These are phyloP conservation scores for Uncinocarpus reesii DNA, from an alignment of 2,329 filamentous ascomycete genomes.

Conservation along the genomic window DNA sequence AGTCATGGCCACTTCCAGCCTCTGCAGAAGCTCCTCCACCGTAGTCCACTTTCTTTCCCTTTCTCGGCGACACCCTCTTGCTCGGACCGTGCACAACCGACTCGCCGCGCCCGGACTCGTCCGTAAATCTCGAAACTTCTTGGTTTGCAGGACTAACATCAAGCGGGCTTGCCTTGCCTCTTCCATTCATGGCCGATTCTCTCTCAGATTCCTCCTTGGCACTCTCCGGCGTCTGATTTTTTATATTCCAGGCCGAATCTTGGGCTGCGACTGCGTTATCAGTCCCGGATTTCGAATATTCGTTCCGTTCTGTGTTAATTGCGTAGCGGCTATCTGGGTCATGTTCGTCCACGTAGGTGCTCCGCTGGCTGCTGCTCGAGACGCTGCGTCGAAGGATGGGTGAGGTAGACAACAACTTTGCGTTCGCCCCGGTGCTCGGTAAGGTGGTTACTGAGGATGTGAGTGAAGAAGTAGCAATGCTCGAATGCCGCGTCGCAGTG, in stretches of 20 bases:
- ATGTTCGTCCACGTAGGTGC: conserved; percentile 8
- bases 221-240: conserved; percentile 56
- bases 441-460: not conserved
- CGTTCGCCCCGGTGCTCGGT: not conserved
- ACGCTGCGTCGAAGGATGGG: not conserved
- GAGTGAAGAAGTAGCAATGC: not conserved
- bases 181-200: conserved; percentile 36
- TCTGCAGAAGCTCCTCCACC: conserved; percentile 9
- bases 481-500: not conserved
- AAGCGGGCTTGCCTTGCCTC: conserved; percentile 41
- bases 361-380: conserved; percentile 2
- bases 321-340: conserved; percentile 43
- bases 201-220: conserved; percentile 32
- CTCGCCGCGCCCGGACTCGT: conserved; percentile 38
- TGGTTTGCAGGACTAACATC: conserved; percentile 53
- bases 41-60: conserved; percentile 24
- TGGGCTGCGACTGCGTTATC: conserved; percentile 50
- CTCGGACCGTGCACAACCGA: conserved; percentile 32
- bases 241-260: conserved; percentile 58
- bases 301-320: conserved; percentile 54
- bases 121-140: conserved; percentile 45
- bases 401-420: not conserved
- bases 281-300: conserved; percentile 58
- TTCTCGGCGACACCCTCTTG: conserved; percentile 29
- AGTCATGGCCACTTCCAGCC: conserved; percentile 1